phyloP scores from a whole-genome alignment of 2,329 filamentous ascomycete genomes.

The Colletotrichum sublineola region DNA sequence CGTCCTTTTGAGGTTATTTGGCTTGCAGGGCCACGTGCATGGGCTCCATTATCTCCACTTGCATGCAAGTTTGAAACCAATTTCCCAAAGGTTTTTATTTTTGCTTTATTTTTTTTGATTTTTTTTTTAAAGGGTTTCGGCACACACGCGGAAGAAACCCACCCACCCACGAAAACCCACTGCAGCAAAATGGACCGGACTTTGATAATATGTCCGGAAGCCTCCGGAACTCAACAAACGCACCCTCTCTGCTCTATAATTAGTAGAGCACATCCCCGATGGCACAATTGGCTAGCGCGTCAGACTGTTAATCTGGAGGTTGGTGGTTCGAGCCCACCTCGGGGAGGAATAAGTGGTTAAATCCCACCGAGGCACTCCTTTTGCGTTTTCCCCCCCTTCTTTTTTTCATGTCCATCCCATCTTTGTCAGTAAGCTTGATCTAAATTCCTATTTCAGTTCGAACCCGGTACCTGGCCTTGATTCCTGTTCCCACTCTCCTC shows the following conservation, averaged over 20 bases:
- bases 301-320: constrained; percentile 44
- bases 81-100: background rate
- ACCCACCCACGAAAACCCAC: background rate
- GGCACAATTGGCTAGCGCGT: constrained; percentile 43
- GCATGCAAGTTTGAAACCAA: background rate
- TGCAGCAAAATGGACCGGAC: too few species aligned
- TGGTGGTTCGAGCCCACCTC: constrained; percentile 43
- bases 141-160: background rate
- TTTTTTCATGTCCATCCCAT: background rate
- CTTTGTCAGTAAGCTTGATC: too few species aligned
- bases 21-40: background rate
- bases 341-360: constrained; percentile 35
- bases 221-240: background rate
- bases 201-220: background rate
- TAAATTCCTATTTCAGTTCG: too few species aligned
- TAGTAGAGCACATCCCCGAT: constrained; percentile 38
- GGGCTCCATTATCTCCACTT: background rate
- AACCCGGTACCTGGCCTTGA: too few species aligned
- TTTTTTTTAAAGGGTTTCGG: background rate
- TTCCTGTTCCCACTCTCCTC: too few species aligned
- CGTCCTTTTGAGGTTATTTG: background rate
- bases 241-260: constrained; percentile 4
- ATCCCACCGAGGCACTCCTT: background rate
- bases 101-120: too few species aligned
- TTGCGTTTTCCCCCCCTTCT: background rate